Evolutionary conservation across 2,329 filamentous ascomycete species (phyloP).

Genomic region (Cladosporium sp.): DNA sequence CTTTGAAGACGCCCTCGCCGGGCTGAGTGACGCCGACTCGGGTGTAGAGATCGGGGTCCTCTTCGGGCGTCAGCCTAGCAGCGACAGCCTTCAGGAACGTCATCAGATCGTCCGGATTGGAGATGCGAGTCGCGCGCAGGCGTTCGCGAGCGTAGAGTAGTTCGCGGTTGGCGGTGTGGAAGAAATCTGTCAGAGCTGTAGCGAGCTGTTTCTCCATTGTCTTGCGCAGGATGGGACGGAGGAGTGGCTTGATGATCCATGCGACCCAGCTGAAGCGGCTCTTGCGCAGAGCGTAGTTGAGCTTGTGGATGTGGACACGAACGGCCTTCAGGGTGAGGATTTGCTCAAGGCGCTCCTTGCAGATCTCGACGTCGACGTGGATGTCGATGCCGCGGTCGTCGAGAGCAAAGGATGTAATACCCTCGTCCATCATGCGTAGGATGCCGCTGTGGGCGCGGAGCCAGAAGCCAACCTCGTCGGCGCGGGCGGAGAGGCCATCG

Average conservation of each 20-base stretch:
- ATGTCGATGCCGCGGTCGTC: constrained; percentile 87
- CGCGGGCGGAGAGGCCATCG: constrained; percentile 76
- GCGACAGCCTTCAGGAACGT: constrained; percentile 80
- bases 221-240: constrained; percentile 75
- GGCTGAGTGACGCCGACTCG: constrained; percentile 65
- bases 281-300: constrained; percentile 71
- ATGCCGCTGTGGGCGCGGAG: constrained; percentile 73
- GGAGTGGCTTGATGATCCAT: constrained; percentile 78
- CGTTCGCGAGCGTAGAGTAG: constrained; percentile 82
- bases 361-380: constrained; percentile 77
- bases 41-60: constrained; percentile 72
- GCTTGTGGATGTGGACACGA: constrained; percentile 77
- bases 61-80: constrained; percentile 66
- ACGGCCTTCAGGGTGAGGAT: constrained; percentile 74
- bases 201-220: constrained; percentile 76
- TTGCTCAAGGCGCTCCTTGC: constrained; percentile 71
- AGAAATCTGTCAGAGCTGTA: constrained; percentile 62
- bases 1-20: constrained; percentile 66
- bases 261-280: constrained; percentile 73
- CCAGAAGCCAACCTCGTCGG: constrained; percentile 88
- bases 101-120: constrained; percentile 70
- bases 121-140: constrained; percentile 77
- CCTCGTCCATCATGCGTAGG: constrained; percentile 72
- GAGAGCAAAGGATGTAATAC: constrained; percentile 78
- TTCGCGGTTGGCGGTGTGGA: constrained; percentile 76